These are phyloP conservation scores for Blastocystis sp. DNA, from an alignment of 352 stramenopile genomes.

Conservation along the genomic window DNA sequence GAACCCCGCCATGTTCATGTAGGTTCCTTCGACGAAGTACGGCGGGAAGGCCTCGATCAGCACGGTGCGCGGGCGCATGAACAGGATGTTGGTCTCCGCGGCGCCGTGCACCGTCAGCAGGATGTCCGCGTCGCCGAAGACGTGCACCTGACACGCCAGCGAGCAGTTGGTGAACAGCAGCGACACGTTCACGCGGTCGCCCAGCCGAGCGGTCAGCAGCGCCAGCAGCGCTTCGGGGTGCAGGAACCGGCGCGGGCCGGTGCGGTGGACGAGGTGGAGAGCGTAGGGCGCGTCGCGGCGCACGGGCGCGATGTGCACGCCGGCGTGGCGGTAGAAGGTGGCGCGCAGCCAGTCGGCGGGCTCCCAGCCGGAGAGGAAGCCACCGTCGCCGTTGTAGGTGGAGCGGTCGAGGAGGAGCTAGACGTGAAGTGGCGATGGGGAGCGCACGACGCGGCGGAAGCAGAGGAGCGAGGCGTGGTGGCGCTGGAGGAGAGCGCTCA, in stretches of 20 bases:
- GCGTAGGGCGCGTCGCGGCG: neutral
- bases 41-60: constrained; percentile 47
- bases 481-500: neutral
- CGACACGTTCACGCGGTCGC: neutral
- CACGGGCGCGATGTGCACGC: neutral
- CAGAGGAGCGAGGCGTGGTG: neutral
- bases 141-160: neutral
- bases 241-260: constrained; percentile 2
- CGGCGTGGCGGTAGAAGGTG: constrained; percentile 13
- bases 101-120: constrained; percentile 31
- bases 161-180: constrained; percentile 24
- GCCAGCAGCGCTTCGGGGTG: neutral
- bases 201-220: neutral
- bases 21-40: constrained; percentile 29
- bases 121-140: constrained; percentile 13
- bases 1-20: constrained; percentile 55
- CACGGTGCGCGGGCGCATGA: constrained; percentile 35
- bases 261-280: constrained; percentile 8
- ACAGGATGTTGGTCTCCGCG: constrained; percentile 33
- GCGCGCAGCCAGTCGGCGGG: constrained; percentile 23
- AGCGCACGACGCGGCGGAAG: neutral
- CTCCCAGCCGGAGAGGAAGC: constrained; percentile 9
- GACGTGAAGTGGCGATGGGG: neutral
- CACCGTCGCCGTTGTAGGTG: constrained; percentile 28
- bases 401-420: constrained; percentile 41